phyloP scores from a whole-genome alignment of 208 protist species.

The Porcisia hertigi region DNA sequence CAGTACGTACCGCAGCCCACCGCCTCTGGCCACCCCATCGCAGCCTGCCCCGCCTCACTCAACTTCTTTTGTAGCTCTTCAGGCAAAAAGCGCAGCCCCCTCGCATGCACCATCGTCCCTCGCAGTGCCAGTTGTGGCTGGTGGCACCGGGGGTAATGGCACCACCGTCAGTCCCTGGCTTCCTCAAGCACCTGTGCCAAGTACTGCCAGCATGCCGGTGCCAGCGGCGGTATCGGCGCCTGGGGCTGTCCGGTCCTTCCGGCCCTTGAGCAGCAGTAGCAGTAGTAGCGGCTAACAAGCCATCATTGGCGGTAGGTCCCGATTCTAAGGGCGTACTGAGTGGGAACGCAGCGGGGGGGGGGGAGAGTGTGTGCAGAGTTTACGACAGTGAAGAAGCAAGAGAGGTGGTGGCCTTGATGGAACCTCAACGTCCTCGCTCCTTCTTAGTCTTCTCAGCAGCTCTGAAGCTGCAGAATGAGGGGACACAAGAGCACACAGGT shows the following conservation, averaged over 20 bases:
- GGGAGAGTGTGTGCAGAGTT: no score
- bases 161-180: conserved; percentile 5
- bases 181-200: neutral
- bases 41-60: neutral
- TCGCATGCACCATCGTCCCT: neutral
- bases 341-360: neutral
- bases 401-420: no score
- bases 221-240: neutral
- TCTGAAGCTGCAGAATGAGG: neutral
- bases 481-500: neutral
- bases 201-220: neutral
- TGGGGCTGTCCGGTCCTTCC: conserved; percentile 11
- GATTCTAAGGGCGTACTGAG: conserved; percentile 1
- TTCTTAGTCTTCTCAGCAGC: neutral
- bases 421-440: no score
- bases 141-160: neutral
- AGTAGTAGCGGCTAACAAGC: conserved; percentile 11
- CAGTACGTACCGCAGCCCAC: neutral
- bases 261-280: conserved; percentile 22
- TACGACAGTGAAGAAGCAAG: no score
- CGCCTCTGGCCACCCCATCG: neutral
- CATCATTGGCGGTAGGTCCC: conserved; percentile 8
- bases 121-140: neutral
- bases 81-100: neutral
- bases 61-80: neutral